phyloP scores from a whole-genome alignment of 495 filamentous ascomycete genomes.

The Penicillium cinerascens region DNA sequence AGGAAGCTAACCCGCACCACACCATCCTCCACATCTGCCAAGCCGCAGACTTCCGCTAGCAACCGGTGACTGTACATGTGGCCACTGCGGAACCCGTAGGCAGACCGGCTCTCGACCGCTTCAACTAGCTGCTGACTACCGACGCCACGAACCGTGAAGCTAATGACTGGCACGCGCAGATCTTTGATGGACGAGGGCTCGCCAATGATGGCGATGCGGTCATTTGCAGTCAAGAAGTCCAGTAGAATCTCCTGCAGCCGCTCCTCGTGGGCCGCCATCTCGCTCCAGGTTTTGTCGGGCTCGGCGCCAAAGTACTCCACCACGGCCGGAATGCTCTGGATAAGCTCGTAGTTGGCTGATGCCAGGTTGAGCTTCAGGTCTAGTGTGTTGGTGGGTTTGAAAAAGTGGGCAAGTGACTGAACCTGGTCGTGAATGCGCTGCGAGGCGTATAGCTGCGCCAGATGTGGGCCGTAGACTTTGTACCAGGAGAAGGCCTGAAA shows the following conservation, averaged over 20 bases:
- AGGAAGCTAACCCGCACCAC: constrained; percentile 68
- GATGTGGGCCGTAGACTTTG: constrained; percentile 72
- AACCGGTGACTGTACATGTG: constrained; percentile 64
- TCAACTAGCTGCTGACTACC: constrained; percentile 58
- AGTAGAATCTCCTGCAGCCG: constrained; percentile 56
- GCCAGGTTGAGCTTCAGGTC: constrained; percentile 63
- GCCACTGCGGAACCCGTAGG: constrained; percentile 63
- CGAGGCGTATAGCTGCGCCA: constrained; percentile 61
- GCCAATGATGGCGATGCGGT: constrained; percentile 55
- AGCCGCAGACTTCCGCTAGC: constrained; percentile 54
- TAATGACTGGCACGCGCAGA: constrained; percentile 60
- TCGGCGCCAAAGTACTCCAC: constrained; percentile 50
- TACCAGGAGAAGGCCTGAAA: constrained; percentile 62
- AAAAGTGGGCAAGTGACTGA: constrained; percentile 60
- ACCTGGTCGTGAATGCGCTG: constrained; percentile 45
- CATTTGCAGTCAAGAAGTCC: constrained; percentile 45
- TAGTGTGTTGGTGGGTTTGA: constrained; percentile 56
- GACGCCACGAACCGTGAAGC: constrained; percentile 58
- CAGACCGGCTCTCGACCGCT: constrained; percentile 51
- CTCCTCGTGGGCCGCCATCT: constrained; percentile 57
- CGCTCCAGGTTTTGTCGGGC: constrained; percentile 41
- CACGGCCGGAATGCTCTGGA: constrained; percentile 54
- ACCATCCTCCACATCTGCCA: constrained; percentile 52
- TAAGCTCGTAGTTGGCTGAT: constrained; percentile 63
- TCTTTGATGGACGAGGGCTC: constrained; percentile 39